Base-by-base conservation (phyloP, 106 monocot genomes). In the Cymbidium sinense region DNA sequence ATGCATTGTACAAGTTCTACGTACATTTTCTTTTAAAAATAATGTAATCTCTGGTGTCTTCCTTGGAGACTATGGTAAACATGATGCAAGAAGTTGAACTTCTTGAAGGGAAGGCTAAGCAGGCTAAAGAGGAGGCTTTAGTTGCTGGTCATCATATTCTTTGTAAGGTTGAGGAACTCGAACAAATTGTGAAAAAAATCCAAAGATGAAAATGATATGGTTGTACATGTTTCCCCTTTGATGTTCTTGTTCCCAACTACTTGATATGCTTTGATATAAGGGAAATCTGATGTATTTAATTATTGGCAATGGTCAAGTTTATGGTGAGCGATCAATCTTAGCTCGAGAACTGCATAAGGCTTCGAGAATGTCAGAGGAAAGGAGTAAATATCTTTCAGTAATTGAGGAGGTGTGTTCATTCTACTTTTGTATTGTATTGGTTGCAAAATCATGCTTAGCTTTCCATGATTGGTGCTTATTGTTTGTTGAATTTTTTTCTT, bases 241-340 rank as follows among this genome's bases (percentile, higher is more conserved):
- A 30, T 73, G 35, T 43, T 34, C 51, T 71, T 7, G 67, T 44
- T 64, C 2, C 5, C 4, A 28, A 34, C 20, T 77, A 33, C 28
- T 41, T 3, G 23, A 74, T 28, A 17, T n/a, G n/a, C 8, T 8
- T 0, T 73, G 33, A 19, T 12, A n/a, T 34, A 34, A 72, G 33
- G 29, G 6, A 58, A 50, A 78, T 36, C 43, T 79, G 4, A 78
- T 75, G n/a, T 29, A 19, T 51, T 78, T 64, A 29, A 19, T 28
- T 80, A 35, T 82, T 77, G 64, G 76, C 89, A 96, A 94, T 70
- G 89, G 91, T 31, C 91, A 93, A 85, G 85, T 96, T 30, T 96
- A 88, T 88, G 96, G 96, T n/a, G 96, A 96, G 79, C 93, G 85
- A 67, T 82, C 91, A 52, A 92, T 96, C 52, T 83, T 96, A 73